A percentile compares a stretch with the other conserved stretches of the same genome.
Evolutionary conservation across 768 basidiomycete genomes (phyloP).

Genomic region (Agrocybe pediades): DNA sequence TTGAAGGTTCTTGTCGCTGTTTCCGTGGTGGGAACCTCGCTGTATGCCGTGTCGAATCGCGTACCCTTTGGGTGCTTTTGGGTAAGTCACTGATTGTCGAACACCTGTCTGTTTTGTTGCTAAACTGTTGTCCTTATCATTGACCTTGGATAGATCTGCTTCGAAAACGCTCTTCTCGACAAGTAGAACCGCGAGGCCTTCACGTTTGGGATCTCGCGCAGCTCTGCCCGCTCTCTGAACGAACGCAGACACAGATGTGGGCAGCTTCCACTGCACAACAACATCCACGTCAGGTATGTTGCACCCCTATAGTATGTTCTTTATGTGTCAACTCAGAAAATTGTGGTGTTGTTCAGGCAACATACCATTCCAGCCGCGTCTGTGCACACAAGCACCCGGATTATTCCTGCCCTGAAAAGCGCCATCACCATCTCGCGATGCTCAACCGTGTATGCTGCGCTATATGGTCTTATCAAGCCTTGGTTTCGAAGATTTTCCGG

Average conservation of each 20-base stretch:
- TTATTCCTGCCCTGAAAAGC: too few species aligned
- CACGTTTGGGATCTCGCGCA: too few species aligned
- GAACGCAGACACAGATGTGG: constrained; percentile 27
- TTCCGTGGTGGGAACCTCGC: constrained; percentile 12
- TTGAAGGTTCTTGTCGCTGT: constrained; percentile 2
- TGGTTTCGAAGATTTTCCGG: background rate
- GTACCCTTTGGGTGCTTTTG: constrained; percentile 14
- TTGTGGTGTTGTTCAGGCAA: too few species aligned
- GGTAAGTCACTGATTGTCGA: constrained; percentile 9
- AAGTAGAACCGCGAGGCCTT: constrained; percentile 28
- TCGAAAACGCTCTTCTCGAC: constrained; percentile 28
- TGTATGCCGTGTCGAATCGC: constrained; percentile 8
- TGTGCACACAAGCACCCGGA: too few species aligned
- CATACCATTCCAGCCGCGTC: too few species aligned
- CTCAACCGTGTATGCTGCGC: too few species aligned
- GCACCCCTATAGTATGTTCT: constrained; percentile 24
- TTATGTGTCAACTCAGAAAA: background rate
- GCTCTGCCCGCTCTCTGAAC: constrained; percentile 36
- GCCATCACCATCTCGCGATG: too few species aligned
- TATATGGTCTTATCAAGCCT: too few species aligned
- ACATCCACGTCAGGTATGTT: constrained; percentile 35
- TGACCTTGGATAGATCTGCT: constrained; percentile 8
- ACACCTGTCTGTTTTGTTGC: constrained; percentile 3
- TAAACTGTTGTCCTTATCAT: background rate
- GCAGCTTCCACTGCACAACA: constrained; percentile 39